Conservation (phyloP, 202 grass and related monocot species). For the Zoysia matrella region DNA sequence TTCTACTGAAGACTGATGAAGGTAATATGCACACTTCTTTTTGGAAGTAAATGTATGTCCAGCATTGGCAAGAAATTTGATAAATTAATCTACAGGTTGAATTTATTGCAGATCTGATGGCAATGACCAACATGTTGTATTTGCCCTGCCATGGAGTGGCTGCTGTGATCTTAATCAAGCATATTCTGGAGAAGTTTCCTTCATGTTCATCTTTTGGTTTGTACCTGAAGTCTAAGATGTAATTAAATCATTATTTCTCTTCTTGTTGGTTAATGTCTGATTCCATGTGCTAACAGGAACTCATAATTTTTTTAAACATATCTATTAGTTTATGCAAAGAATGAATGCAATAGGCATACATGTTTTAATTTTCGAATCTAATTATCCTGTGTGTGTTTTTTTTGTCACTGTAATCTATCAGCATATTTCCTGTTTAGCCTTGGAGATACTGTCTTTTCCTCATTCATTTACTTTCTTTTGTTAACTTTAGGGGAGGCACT, state of each 20-base stretch:
- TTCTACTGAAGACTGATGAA: conserved; percentile 60
- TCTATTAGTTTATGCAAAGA: conserved; percentile 11
- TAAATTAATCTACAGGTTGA: conserved; percentile 23
- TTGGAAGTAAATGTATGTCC: conserved; percentile 7
- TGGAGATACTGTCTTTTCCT: neutral
- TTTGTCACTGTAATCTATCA: conserved; percentile 11
- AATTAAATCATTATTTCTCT: conserved; percentile 47
- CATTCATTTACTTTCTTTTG: conserved; percentile 32
- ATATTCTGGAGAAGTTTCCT: conserved; percentile 80
- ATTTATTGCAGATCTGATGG: conserved; percentile 53
- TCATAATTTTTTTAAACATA: neutral
- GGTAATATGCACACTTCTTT: conserved; percentile 45
- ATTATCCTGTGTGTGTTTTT: conserved; percentile 12
- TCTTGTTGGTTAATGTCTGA: conserved; percentile 1
- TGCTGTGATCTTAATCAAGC: conserved; percentile 79
- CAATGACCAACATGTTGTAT: conserved; percentile 50
- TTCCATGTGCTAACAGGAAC: conserved; percentile 23
- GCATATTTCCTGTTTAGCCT: neutral
- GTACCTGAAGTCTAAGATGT: conserved; percentile 67
- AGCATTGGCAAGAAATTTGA: conserved; percentile 16
- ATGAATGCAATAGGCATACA: neutral
- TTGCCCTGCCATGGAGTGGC: conserved; percentile 68
- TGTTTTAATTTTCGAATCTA: conserved; percentile 29
- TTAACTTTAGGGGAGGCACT: conserved; percentile 80
- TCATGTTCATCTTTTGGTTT: conserved; percentile 98